These are phyloP conservation scores for Amaranthus cruentus DNA, from an alignment of 148 eudicot genomes.

Conservation along the genomic window DNA sequence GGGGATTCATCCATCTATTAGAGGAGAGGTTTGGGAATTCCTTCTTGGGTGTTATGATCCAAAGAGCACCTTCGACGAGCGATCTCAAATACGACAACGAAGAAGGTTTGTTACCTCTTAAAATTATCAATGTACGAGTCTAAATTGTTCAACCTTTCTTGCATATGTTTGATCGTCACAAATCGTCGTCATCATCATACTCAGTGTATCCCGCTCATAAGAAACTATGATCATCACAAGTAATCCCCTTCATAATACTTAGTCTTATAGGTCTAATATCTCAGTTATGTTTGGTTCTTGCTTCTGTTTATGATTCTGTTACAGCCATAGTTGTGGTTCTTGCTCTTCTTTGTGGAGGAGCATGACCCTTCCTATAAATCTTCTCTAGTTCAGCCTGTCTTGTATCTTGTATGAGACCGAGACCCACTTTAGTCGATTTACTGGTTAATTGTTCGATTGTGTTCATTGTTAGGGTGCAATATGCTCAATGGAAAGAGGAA, in stretches of 20 bases:
- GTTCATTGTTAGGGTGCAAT: conserved; percentile 49
- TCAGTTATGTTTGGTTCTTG: neutral
- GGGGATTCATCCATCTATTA: conserved; percentile 97
- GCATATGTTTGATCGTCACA: neutral
- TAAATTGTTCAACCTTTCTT: neutral
- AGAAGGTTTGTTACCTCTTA: conserved; percentile 51
- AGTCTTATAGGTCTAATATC: neutral
- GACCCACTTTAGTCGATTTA: neutral
- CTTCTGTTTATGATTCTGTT: neutral
- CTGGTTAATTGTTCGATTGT: conserved; percentile 4
- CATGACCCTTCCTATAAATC: too few species aligned
- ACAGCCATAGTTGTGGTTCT: neutral
- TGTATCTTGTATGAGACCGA: neutral
- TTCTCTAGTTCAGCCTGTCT: neutral
- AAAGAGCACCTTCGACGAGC: conserved; percentile 79
- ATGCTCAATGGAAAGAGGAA: conserved; percentile 68
- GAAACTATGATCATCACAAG: neutral
- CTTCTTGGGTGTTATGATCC: conserved; percentile 96
- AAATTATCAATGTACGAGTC: neutral
- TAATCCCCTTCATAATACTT: neutral
- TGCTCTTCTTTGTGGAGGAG: neutral
- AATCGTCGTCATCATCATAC: neutral
- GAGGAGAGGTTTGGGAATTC: conserved; percentile 99
- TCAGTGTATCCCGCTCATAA: too few species aligned
- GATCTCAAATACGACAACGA: conserved; percentile 58